Conservation (phyloP, 208 protist genomes). For the Trypanosoma grayi region DNA sequence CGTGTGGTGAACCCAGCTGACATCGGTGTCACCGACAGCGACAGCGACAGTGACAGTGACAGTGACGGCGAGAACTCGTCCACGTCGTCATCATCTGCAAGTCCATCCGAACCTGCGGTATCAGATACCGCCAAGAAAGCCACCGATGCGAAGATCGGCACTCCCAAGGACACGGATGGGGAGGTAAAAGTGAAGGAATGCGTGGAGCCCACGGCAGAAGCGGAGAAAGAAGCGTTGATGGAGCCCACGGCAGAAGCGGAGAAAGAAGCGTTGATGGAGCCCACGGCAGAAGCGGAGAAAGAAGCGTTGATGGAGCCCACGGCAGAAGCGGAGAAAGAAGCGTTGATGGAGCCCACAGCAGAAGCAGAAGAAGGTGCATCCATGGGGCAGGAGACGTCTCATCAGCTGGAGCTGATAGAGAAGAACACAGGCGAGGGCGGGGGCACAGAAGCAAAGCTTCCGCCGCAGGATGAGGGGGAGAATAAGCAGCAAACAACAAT, state of each 20-base stretch:
- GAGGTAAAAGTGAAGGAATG: background rate
- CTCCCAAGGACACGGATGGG: background rate
- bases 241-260: conserved; percentile 5
- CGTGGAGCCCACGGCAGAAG: background rate
- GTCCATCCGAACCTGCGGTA: conserved; percentile 16
- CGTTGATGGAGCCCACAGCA: conserved; percentile 16
- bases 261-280: conserved; percentile 19
- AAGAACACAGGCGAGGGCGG: conserved; percentile 21
- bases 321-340: conserved; percentile 14
- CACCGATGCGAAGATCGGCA: background rate
- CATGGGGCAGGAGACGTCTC: background rate
- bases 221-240: conserved; percentile 13
- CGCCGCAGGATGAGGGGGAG: conserved; percentile 26
- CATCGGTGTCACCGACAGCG: conserved; percentile 26
- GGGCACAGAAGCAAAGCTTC: too few relatives aligned
- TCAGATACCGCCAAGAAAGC: background rate
- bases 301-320: background rate
- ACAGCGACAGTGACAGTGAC: conserved; percentile 12
- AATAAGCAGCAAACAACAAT: conserved; percentile 18
- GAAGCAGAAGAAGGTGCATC: background rate
- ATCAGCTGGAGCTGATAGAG: conserved; percentile 18
- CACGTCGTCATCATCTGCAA: conserved; percentile 28
- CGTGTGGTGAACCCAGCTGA: conserved; percentile 15
- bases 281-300: conserved; percentile 2
- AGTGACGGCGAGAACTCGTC: background rate